A percentile compares a stretch with the other conserved stretches of the same genome.
These are phyloP conservation scores for Suhomyces choctaworum DNA, from an alignment of 1,139 yeast species.

Conservation along the genomic window DNA sequence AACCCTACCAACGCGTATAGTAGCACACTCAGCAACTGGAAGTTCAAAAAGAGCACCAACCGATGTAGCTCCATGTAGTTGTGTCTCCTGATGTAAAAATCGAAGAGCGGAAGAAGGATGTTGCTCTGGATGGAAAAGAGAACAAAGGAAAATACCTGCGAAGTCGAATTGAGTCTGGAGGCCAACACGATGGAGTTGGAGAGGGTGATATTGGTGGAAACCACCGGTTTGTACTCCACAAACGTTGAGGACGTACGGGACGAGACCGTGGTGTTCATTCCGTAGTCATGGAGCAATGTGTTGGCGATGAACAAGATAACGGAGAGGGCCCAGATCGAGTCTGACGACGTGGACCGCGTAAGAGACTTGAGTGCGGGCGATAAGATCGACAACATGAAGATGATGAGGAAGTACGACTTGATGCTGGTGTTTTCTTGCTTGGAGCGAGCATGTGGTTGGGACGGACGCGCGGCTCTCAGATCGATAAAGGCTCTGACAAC, in stretches of 20 bases:
- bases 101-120: slow-evolving; percentile 72
- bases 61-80: slow-evolving; percentile 32
- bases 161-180: slow-evolving; percentile 71
- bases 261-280: slow-evolving; percentile 33
- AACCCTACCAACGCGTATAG: slow-evolving; percentile 39
- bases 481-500: slow-evolving; percentile 10
- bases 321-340: slow-evolving; percentile 92
- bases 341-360: slow-evolving; percentile 86
- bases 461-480: slow-evolving; percentile 17
- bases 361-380: slow-evolving; percentile 90
- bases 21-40: slow-evolving; percentile 24
- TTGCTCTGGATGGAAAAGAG: slow-evolving; percentile 70
- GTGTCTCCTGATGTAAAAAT: slow-evolving; percentile 53
- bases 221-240: slow-evolving; percentile 52
- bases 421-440: slow-evolving; percentile 22
- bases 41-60: slow-evolving; percentile 29
- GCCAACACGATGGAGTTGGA: slow-evolving; percentile 90
- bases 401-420: slow-evolving; percentile 68
- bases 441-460: slow-evolving; percentile 11
- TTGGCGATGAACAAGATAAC: slow-evolving; percentile 73
- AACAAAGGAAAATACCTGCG: slow-evolving; percentile 80
- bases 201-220: slow-evolving; percentile 80
- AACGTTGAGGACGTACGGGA: slow-evolving; percentile 11
- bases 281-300: slow-evolving; percentile 67
- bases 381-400: slow-evolving; percentile 68